Percentiles rank a stretch among this genome's conserved stretches.
Evolutionary conservation across 2,329 filamentous ascomycete genomes (phyloP).

Genomic region (Sporothrix luriei): DNA sequence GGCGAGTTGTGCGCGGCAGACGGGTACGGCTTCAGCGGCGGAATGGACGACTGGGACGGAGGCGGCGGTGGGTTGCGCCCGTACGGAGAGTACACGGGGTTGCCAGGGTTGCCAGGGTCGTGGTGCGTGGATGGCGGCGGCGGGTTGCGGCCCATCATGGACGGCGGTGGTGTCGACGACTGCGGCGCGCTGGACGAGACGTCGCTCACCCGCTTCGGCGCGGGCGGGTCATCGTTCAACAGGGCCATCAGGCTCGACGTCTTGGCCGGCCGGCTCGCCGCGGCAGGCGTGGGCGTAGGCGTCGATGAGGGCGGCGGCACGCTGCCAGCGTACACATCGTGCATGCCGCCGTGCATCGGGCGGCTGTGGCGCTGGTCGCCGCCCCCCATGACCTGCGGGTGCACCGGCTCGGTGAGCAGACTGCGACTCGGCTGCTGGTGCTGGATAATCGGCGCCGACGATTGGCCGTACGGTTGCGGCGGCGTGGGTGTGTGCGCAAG

Average conservation of each 20-base stretch:
- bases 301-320: slow-evolving; percentile 44
- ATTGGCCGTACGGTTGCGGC: slow-evolving; percentile 25
- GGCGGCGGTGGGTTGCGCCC: slow-evolving; percentile 44
- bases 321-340: slow-evolving; percentile 25
- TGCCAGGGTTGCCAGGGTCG: slow-evolving; percentile 52
- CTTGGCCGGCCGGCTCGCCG: slow-evolving; percentile 48
- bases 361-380: slow-evolving; percentile 46
- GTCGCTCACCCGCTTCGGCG: slow-evolving; percentile 55
- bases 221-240: slow-evolving; percentile 62
- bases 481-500: neutral
- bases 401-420: slow-evolving; percentile 34
- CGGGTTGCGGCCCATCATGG: slow-evolving; percentile 44
- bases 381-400: slow-evolving; percentile 35
- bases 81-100: slow-evolving; percentile 52
- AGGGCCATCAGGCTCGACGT: slow-evolving; percentile 65
- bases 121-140: slow-evolving; percentile 56
- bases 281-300: slow-evolving; percentile 39
- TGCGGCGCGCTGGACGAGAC: slow-evolving; percentile 43
- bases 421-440: slow-evolving; percentile 33
- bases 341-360: slow-evolving; percentile 35
- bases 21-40: slow-evolving; percentile 55
- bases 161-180: slow-evolving; percentile 30
- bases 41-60: slow-evolving; percentile 51
- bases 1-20: slow-evolving; percentile 53
- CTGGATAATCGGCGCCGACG: neutral